Base-by-base conservation (phyloP, 1,139 yeast genomes). In the Candida frijolesensis region DNA sequence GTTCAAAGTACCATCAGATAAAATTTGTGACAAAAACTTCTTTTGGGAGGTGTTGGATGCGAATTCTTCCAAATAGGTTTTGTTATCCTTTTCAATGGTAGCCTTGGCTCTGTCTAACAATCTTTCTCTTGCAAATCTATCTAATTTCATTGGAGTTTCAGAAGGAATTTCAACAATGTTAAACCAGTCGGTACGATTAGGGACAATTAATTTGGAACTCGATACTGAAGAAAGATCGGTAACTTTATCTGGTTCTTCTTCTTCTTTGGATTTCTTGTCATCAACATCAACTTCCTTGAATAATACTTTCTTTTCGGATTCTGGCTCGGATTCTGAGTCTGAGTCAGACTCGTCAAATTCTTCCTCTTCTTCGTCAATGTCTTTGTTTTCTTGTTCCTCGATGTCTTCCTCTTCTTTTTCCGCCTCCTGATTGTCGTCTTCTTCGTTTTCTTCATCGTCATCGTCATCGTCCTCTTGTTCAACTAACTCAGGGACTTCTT, bases 1-100 rank as follows among this genome's bases (percentile, higher is more conserved):
- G 61, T 85, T 87, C 59, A 94, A 78, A 0, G 99, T 94, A 88
- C 99, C 99, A 56, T 85, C 88, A 6, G 92, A 79, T 62, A 94
- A 79, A 57, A 94, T 87, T 68, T 94, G 96, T 1, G 94, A 81
- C 79, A 92, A 84, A 67, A 92, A 92, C 78, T 87, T 88, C 66
- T 84, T 86, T 67, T 92, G 97, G 2, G 96, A 87, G 33, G 89
- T 82, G 45, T 91, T 85, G 58, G 87, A 82, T 38, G 90, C 80
- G 65, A 89, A 88, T 65, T 89, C 97, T 54, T 84, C 85, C 54
- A 82, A 80, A 65, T 88, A 94, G 0, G 78, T 65, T 54, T 82
- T 79, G 65, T 90, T 91, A 56, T 94, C 99, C 29, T 73, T 71
- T 46, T 87, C 87, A 29, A 90, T 71, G 25, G 86, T 71, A 40